Evolutionary conservation across 306 rosid genomes (phyloP).

Genomic region (Castanea crenata): DNA sequence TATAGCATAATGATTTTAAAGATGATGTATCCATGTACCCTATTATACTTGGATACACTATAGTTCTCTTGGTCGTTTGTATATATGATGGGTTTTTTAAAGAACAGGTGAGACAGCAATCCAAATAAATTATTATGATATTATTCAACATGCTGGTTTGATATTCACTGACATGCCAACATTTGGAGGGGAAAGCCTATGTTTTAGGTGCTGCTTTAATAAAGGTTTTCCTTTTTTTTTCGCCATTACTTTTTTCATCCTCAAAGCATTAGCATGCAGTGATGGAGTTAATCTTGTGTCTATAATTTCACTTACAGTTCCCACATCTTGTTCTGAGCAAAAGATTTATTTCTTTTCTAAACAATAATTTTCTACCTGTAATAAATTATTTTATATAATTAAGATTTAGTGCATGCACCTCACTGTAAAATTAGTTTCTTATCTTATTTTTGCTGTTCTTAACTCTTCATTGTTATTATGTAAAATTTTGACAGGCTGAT

Average conservation of each 20-base stretch:
- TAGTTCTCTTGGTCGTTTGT: conserved; percentile 29
- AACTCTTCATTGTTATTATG: conserved; percentile 60
- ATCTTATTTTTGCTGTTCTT: conserved; percentile 46
- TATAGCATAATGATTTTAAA: not conserved
- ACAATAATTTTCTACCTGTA: not conserved
- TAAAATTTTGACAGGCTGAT: conserved; percentile 93
- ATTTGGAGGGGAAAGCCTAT: not conserved
- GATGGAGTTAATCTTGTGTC: conserved; percentile 1
- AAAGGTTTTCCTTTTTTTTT: not conserved
- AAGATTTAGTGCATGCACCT: conserved; percentile 4
- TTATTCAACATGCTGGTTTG: not conserved
- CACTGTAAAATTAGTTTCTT: conserved; percentile 21
- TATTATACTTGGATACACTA: not conserved
- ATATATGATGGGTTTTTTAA: conserved; percentile 37
- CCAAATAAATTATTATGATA: conserved; percentile 32
- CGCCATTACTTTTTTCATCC: not conserved
- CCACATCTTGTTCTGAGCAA: not conserved
- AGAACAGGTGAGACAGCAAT: conserved; percentile 25
- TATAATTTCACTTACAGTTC: not conserved
- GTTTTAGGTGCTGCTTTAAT: not conserved
- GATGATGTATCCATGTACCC: no score
- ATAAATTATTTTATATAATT: not conserved
- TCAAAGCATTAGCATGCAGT: conserved; percentile 9
- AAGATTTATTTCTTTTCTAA: not conserved
- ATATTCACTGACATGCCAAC: not conserved